Evolutionary conservation across 1,139 yeast genomes (phyloP).

Genomic region (Scheffersomyces cryptocercus): DNA sequence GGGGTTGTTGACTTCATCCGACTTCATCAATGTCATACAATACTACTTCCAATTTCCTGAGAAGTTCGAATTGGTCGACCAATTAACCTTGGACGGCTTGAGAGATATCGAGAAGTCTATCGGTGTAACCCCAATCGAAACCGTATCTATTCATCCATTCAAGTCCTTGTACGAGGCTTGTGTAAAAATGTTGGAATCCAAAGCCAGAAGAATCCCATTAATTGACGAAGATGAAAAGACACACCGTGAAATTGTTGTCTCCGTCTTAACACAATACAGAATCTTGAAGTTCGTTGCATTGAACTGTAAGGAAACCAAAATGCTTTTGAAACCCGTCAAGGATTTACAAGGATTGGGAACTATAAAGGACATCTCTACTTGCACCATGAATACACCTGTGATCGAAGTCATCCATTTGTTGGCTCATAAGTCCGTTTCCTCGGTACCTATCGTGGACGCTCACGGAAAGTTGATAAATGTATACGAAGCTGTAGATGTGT

Average conservation of each 20-base stretch:
- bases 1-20: slow-evolving; percentile 88
- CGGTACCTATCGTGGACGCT: slow-evolving; percentile 91
- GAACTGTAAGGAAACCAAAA: slow-evolving; percentile 92
- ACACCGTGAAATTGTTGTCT: slow-evolving; percentile 89
- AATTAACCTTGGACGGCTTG: slow-evolving; percentile 80
- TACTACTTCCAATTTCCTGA: slow-evolving; percentile 92
- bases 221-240: slow-evolving; percentile 94
- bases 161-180: slow-evolving; percentile 92
- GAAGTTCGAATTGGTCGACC: slow-evolving; percentile 85
- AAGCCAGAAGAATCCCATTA: slow-evolving; percentile 91
- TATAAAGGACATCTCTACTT: slow-evolving; percentile 64
- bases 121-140: slow-evolving; percentile 87
- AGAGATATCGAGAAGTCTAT: slow-evolving; percentile 84
- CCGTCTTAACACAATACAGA: slow-evolving; percentile 94
- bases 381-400: slow-evolving; percentile 90
- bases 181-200: slow-evolving; percentile 83
- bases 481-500: slow-evolving; percentile 94
- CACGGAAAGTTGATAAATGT: slow-evolving; percentile 77
- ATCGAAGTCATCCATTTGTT: slow-evolving; percentile 87
- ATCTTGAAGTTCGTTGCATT: slow-evolving; percentile 93
- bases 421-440: slow-evolving; percentile 77
- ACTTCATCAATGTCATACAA: slow-evolving; percentile 93
- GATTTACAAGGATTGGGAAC: slow-evolving; percentile 66
- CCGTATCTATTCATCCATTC: slow-evolving; percentile 88
- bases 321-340: slow-evolving; percentile 73